Conservation (phyloP, 2,329 filamentous ascomycete genomes). For the Blastomyces silverae region DNA sequence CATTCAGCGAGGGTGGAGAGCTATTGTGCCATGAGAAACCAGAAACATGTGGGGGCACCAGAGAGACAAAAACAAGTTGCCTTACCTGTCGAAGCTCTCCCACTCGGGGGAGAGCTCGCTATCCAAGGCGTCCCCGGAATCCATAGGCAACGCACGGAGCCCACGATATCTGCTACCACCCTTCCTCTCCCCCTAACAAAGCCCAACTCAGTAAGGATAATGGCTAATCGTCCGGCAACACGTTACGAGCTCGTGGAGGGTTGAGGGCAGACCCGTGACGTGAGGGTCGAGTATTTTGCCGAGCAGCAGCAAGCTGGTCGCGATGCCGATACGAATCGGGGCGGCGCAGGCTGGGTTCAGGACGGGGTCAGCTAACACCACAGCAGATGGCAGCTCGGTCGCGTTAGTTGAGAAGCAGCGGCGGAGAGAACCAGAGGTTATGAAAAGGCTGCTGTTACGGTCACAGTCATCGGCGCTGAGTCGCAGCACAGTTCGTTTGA, state of each 20-base stretch:
- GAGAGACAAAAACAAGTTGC: conserved; percentile 26
- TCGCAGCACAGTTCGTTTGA: conserved; percentile 9
- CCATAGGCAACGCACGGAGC: conserved; percentile 2
- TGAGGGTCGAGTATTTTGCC: background rate
- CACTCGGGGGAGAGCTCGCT: conserved; percentile 49
- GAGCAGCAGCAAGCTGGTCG: background rate
- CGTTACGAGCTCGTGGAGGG: background rate
- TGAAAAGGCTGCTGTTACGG: conserved; percentile 12
- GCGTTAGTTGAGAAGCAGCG: background rate
- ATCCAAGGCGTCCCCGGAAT: conserved; percentile 39
- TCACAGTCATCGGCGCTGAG: conserved; percentile 16
- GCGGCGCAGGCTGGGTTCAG: background rate
- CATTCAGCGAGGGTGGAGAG: background rate
- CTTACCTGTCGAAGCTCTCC: conserved; percentile 68
- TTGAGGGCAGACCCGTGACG: background rate
- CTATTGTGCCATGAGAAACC: background rate
- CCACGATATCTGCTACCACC: conserved; percentile 4
- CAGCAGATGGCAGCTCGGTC: background rate
- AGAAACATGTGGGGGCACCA: background rate
- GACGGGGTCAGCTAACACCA: background rate
- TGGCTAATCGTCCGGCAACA: background rate
- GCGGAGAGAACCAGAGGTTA: background rate
- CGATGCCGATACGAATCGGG: background rate
- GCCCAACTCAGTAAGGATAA: background rate
- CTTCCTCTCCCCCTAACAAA: background rate